phyloP scores from a whole-genome alignment of 208 protist species.

The Trypanosomatidae sp. region DNA sequence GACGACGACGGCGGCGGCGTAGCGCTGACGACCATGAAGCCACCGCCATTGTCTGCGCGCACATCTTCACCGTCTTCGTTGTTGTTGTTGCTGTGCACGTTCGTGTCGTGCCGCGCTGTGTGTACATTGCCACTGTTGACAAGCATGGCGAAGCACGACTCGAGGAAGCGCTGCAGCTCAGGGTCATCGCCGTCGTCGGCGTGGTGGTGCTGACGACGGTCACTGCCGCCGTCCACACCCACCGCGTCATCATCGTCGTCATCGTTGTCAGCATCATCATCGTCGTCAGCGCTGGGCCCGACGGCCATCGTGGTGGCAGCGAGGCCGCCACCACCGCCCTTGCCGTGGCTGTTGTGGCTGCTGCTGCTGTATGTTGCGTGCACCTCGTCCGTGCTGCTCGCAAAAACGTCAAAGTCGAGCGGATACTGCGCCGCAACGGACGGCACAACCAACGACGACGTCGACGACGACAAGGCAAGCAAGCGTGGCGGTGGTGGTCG shows the following conservation, averaged over 20 bases:
- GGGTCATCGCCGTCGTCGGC: conserved; percentile 10
- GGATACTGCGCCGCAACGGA: conserved; percentile 13
- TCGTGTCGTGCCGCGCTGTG: too few species aligned
- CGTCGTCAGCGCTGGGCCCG: neutral
- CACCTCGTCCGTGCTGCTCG: conserved; percentile 7
- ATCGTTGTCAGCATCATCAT: neutral
- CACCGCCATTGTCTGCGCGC: too few species aligned
- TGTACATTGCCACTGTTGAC: neutral
- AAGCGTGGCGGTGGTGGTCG: too few species aligned
- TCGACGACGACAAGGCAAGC: too few species aligned
- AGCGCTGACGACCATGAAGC: too few species aligned
- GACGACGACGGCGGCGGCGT: too few species aligned
- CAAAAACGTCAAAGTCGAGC: conserved; percentile 49
- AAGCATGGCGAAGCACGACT: conserved; percentile 24
- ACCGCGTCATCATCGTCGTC: neutral
- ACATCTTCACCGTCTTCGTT: too few species aligned
- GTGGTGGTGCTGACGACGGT: neutral
- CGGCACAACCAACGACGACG: too few species aligned
- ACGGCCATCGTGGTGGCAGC: neutral
- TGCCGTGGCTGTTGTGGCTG: too few species aligned
- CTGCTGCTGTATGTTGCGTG: too few species aligned
- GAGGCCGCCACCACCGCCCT: conserved; percentile 2
- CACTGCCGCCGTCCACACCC: neutral
- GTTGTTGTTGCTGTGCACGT: too few species aligned
- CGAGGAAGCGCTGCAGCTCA: conserved; percentile 44